Evolutionary conservation across 306 rosid species (phyloP).

Genomic region (Cucumis sativus): Cucumber_9930_V3 NC_026658.2:2648001-2648500

Average conservation of each 20-base stretch:
- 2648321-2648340: background rate
- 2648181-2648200: background rate
- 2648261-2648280: background rate
- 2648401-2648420: background rate
- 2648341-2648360: background rate
- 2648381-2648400: background rate
- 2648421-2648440: too few species aligned
- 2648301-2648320: constrained; percentile 8
- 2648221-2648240: constrained; percentile 5
- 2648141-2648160: background rate
- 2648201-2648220: background rate
- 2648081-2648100: background rate
- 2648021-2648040: background rate
- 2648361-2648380: background rate
- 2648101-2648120: too few species aligned
- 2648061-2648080: background rate
- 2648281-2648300: background rate
- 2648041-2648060: background rate
- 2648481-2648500: too few species aligned
- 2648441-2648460: too few species aligned
- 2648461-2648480: too few species aligned
- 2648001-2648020: background rate
- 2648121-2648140: background rate
- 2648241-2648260: background rate
- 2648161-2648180: background rate